A percentile compares a stretch with the other conserved stretches of the same genome.
phyloP scores from a whole-genome alignment of 306 rosid species.

The Clitoria ternatea region DNA sequence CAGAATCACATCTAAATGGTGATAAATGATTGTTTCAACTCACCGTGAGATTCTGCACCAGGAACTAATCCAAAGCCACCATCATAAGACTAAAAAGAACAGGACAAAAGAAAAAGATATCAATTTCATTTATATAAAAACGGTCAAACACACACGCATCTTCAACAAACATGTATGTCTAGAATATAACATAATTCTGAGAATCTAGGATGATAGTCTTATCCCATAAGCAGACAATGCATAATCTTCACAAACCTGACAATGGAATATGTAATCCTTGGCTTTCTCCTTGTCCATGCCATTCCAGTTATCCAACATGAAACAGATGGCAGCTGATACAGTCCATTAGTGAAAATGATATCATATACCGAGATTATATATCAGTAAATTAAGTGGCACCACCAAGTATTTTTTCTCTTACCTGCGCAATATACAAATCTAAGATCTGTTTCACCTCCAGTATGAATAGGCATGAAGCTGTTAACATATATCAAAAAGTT shows the following conservation, averaged over 20 bases:
- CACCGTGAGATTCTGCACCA: slow-evolving; percentile 96
- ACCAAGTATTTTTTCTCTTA: slow-evolving; percentile 28
- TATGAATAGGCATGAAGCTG: slow-evolving; percentile 85
- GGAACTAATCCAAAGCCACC: slow-evolving; percentile 98
- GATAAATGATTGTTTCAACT: slow-evolving; percentile 35
- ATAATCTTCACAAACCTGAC: slow-evolving; percentile 68
- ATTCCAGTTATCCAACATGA: slow-evolving; percentile 80
- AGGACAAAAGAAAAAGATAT: slow-evolving; percentile 13
- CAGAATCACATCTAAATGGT: not conserved
- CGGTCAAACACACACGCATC: not conserved
- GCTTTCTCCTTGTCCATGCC: slow-evolving; percentile 95
- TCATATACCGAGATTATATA: slow-evolving; percentile 10
- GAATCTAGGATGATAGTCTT: not conserved
- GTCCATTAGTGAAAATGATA: slow-evolving; percentile 24
- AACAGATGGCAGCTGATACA: slow-evolving; percentile 76
- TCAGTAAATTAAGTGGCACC: not conserved
- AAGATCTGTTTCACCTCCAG: slow-evolving; percentile 87
- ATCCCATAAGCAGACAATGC: not conserved
- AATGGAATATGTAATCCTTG: slow-evolving; percentile 67
- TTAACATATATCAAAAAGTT: slow-evolving; percentile 15
- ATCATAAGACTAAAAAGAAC: slow-evolving; percentile 68
- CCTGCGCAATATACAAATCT: slow-evolving; percentile 93
- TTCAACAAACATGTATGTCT: not conserved
- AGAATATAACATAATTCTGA: not conserved
- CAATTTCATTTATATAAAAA: slow-evolving; percentile 4